phyloP scores from a whole-genome alignment of 1,284 basidiomycete species.

The Ustilago loliicola region DNA sequence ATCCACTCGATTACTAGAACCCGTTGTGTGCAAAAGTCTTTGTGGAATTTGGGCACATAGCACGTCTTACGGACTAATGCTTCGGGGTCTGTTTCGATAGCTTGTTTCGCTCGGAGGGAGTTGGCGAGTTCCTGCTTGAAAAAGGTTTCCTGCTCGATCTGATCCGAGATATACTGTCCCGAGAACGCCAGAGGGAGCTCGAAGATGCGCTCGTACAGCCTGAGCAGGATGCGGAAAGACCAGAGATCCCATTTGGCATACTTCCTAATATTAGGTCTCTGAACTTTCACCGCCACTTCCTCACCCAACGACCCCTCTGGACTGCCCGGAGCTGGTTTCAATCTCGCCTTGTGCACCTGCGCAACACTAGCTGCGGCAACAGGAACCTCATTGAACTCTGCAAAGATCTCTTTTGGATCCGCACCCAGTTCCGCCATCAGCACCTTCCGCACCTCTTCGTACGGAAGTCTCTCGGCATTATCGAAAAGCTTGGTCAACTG shows the following conservation, averaged over 20 bases:
- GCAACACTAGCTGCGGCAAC: slow-evolving; percentile 64
- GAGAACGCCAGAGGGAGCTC: slow-evolving; percentile 58
- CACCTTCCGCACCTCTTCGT: slow-evolving; percentile 52
- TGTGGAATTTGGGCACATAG: slow-evolving; percentile 57
- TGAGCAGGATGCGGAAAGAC: slow-evolving; percentile 58
- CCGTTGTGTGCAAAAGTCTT: slow-evolving; percentile 51
- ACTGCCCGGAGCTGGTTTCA: slow-evolving; percentile 29
- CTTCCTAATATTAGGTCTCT: slow-evolving; percentile 60
- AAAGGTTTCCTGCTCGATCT: slow-evolving; percentile 63
- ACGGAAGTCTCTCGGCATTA: slow-evolving; percentile 57
- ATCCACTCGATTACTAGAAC: slow-evolving; percentile 66
- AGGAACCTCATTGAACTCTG: slow-evolving; percentile 52
- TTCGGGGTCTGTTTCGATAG: slow-evolving; percentile 54
- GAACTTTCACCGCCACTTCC: slow-evolving; percentile 65
- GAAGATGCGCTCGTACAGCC: slow-evolving; percentile 62
- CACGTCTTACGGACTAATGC: slow-evolving; percentile 54
- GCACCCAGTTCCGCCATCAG: slow-evolving; percentile 55
- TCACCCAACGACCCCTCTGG: slow-evolving; percentile 32
- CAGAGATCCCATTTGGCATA: slow-evolving; percentile 64
- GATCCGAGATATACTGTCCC: slow-evolving; percentile 63
- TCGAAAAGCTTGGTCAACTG: slow-evolving; percentile 63
- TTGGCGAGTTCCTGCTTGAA: slow-evolving; percentile 58
- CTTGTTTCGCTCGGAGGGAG: slow-evolving; percentile 46
- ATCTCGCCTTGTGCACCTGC: slow-evolving; percentile 59
- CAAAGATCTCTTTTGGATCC: slow-evolving; percentile 53